phyloP scores from a whole-genome alignment of 2,329 filamentous ascomycete genomes.

The Calonectria honghensis region DNA sequence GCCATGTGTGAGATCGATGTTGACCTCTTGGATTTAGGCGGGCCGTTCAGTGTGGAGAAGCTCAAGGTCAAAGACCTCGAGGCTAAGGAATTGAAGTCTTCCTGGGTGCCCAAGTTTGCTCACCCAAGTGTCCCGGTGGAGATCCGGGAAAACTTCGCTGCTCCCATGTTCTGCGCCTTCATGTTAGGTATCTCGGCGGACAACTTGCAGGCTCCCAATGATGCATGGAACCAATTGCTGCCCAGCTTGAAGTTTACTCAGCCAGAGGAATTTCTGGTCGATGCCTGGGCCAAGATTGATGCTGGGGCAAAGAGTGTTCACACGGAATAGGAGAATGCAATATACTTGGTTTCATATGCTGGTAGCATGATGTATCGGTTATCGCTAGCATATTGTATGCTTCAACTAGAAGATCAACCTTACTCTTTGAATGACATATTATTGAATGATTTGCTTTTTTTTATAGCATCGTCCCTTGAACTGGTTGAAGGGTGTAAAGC shows the following conservation, averaged over 20 bases:
- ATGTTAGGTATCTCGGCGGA: constrained; percentile 40
- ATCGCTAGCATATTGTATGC: neutral
- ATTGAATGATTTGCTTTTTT: neutral
- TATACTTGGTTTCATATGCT: too few relatives aligned
- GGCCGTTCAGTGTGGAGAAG: constrained; percentile 46
- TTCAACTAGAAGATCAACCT: neutral
- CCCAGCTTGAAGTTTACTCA: constrained; percentile 65
- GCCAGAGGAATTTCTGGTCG: constrained; percentile 64
- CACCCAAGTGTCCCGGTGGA: constrained; percentile 49
- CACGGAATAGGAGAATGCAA: neutral
- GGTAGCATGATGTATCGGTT: neutral
- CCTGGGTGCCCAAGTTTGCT: constrained; percentile 38
- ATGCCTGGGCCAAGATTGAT: constrained; percentile 53
- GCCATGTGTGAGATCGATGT: neutral
- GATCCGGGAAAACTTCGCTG: constrained; percentile 36
- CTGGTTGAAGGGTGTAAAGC: too few relatives aligned
- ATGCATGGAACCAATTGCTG: constrained; percentile 66
- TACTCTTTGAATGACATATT: neutral
- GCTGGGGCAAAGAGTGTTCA: neutral
- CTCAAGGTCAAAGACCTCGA: constrained; percentile 48
- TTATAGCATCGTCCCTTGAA: neutral
- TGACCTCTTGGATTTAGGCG: constrained; percentile 40
- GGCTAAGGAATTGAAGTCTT: constrained; percentile 52
- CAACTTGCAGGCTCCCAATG: constrained; percentile 61
- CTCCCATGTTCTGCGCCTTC: constrained; percentile 20